Evolutionary conservation across 2,329 filamentous ascomycete species (phyloP).

Genomic region (Ophiostoma angusticollis): DNA sequence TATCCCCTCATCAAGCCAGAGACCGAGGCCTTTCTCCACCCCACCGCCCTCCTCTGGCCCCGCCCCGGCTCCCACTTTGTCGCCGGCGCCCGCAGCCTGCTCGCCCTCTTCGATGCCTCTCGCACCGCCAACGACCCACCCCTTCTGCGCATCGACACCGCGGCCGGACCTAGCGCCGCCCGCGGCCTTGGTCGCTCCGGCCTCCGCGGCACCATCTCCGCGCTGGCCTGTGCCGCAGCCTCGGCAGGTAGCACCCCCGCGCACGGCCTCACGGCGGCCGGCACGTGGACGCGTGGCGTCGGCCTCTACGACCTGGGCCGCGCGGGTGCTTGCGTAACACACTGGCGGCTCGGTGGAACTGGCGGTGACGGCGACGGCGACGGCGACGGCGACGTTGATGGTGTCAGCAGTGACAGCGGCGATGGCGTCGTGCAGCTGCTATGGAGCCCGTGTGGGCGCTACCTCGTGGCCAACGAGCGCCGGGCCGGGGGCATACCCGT

Average conservation of each 20-base stretch:
- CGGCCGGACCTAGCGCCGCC: constrained; percentile 45
- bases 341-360: constrained; percentile 47
- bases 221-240: too few relatives aligned
- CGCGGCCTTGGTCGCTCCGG: constrained; percentile 50
- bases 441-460: constrained; percentile 52
- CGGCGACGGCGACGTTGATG: background rate
- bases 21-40: constrained; percentile 48
- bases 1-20: constrained; percentile 47
- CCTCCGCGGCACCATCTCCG: constrained; percentile 49
- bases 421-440: constrained; percentile 48
- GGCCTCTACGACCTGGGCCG: constrained; percentile 50
- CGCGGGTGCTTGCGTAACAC: constrained; percentile 39
- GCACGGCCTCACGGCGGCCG: constrained; percentile 40
- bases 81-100: constrained; percentile 44
- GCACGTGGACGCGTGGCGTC: constrained; percentile 50
- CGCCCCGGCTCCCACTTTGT: constrained; percentile 44
- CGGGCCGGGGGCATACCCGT: constrained; percentile 41
- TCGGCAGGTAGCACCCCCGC: constrained; percentile 17
- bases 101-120: constrained; percentile 47
- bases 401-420: constrained; percentile 27
- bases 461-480: constrained; percentile 50
- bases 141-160: constrained; percentile 42
- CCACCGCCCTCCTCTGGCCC: constrained; percentile 45
- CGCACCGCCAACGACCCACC: constrained; percentile 39
- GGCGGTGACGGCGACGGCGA: constrained; percentile 23